These are phyloP conservation scores for Epichloe sibirici DNA, from an alignment of 2,329 filamentous ascomycete genomes.

Conservation along the genomic window DNA sequence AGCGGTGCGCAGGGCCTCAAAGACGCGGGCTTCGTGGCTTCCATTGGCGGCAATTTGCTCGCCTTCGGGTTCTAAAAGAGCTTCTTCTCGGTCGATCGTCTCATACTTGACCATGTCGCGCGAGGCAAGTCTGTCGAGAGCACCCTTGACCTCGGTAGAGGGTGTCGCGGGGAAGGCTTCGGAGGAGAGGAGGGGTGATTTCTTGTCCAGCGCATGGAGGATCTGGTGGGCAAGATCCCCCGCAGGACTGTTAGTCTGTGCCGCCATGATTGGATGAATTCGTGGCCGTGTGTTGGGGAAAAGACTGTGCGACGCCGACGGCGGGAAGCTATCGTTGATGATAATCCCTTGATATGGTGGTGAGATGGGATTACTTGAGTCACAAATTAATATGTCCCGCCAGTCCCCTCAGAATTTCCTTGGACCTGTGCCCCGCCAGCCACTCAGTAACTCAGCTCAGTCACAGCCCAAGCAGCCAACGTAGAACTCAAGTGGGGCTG, in stretches of 20 bases:
- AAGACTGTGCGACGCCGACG: neutral
- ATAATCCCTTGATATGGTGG: neutral
- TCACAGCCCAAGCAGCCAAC: neutral
- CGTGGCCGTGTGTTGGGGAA: neutral
- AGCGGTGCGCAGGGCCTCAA: slow-evolving; percentile 58
- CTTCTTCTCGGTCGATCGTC: slow-evolving; percentile 67
- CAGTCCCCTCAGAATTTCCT: slow-evolving; percentile 4
- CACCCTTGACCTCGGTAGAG: slow-evolving; percentile 67
- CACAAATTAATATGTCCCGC: slow-evolving; percentile 1
- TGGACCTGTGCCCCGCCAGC: slow-evolving; percentile 3
- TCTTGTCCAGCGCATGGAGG: slow-evolving; percentile 51
- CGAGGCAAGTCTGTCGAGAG: slow-evolving; percentile 73
- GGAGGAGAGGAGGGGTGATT: slow-evolving; percentile 53
- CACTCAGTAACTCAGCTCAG: neutral
- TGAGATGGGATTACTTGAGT: slow-evolving; percentile 2
- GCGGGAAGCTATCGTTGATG: neutral
- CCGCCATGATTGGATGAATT: slow-evolving; percentile 26
- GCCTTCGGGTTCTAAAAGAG: slow-evolving; percentile 62
- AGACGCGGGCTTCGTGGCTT: slow-evolving; percentile 74
- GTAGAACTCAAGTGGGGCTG: neutral
- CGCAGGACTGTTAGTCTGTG: slow-evolving; percentile 20
- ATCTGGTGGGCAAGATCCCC: slow-evolving; percentile 53
- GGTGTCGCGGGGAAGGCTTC: slow-evolving; percentile 56
- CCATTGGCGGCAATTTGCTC: slow-evolving; percentile 61
- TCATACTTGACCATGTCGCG: slow-evolving; percentile 82